A percentile compares a stretch with the other conserved stretches of the same genome.
phyloP scores from a whole-genome alignment of 345 rosid genomes.

The Rhizophora apiculata region DNA sequence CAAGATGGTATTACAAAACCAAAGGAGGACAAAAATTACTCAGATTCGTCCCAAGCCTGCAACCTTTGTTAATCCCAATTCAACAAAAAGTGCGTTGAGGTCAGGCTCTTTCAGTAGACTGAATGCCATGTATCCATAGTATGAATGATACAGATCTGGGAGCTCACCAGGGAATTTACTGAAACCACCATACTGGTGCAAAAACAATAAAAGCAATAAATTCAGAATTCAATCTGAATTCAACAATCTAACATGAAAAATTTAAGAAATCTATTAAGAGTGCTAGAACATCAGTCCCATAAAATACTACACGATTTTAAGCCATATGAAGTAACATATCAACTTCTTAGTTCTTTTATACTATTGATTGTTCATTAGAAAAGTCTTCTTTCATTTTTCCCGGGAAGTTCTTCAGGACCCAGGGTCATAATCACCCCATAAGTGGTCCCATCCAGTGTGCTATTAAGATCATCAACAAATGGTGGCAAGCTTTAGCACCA shows the following conservation, averaged over 20 bases:
- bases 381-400: neutral
- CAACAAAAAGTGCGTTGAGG: constrained; percentile 51
- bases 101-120: constrained; percentile 80
- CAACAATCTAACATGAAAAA: neutral
- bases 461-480: neutral
- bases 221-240: neutral
- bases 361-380: neutral
- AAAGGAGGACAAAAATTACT: constrained; percentile 2
- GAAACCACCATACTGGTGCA: constrained; percentile 73
- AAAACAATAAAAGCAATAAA: constrained; percentile 11
- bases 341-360: neutral
- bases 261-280: neutral
- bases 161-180: constrained; percentile 59
- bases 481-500: constrained; percentile 1
- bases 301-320: neutral
- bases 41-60: constrained; percentile 41
- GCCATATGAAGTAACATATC: too few relatives aligned
- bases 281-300: neutral
- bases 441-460: neutral
- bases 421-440: neutral
- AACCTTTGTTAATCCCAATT: constrained; percentile 60
- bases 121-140: constrained; percentile 76
- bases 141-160: constrained; percentile 83
- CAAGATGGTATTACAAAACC: neutral
- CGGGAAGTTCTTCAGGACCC: neutral